phyloP scores from a whole-genome alignment of 768 basidiomycete genomes.

The Phanerochaete sordida region DNA sequence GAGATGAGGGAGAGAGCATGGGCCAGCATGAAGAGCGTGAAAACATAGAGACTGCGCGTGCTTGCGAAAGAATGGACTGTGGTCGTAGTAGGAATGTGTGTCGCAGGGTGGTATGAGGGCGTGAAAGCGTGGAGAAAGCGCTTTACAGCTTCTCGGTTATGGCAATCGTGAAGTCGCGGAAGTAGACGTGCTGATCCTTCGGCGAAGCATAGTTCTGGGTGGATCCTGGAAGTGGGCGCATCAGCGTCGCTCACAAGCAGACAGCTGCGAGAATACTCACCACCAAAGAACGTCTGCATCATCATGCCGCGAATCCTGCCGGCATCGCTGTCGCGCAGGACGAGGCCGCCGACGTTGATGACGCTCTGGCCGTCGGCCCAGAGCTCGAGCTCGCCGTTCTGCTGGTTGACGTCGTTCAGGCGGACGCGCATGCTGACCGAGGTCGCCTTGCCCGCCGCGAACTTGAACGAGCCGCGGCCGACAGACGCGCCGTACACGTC shows the following conservation, averaged over 20 bases:
- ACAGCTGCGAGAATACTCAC: conserved; percentile 21
- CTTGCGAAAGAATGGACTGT: neutral
- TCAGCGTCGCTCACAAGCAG: neutral
- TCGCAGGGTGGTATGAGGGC: neutral
- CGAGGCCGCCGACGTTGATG: conserved; percentile 54
- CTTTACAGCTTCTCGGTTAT: conserved; percentile 36
- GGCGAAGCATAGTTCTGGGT: conserved; percentile 52
- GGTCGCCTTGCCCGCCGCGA: conserved; percentile 5
- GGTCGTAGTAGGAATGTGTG: neutral
- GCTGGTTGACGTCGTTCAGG: conserved; percentile 67
- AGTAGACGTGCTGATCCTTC: conserved; percentile 57
- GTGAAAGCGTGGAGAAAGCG: neutral
- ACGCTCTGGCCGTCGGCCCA: conserved; percentile 64
- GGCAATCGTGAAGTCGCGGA: conserved; percentile 68
- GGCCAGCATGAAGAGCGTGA: neutral
- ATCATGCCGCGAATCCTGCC: conserved; percentile 63
- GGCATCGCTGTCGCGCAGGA: conserved; percentile 43
- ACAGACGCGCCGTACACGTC: conserved; percentile 61
- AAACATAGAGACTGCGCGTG: neutral
- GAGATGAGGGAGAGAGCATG: neutral
- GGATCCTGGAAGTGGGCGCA: conserved; percentile 34
- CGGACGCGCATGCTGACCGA: conserved; percentile 51
- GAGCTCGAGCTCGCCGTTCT: conserved; percentile 71
- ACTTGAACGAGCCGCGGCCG: conserved; percentile 58
- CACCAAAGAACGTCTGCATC: conserved; percentile 81